These are phyloP conservation scores for Pleurotus giganteus DNA, from an alignment of 768 basidiomycete species.

Conservation along the genomic window DNA sequence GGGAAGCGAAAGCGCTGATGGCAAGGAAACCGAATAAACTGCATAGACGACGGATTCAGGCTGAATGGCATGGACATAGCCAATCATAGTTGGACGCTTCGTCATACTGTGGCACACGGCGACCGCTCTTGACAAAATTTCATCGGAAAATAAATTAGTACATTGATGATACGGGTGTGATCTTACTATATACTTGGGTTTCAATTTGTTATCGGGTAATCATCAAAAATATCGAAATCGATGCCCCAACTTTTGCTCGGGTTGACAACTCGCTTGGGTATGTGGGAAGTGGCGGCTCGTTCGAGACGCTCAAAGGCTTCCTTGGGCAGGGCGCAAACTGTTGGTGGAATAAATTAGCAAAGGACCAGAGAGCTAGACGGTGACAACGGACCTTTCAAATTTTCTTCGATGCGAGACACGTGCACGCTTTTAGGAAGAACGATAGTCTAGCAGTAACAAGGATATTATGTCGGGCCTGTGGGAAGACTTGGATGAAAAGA, in stretches of 20 bases:
- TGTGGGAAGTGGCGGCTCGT: constrained; percentile 49
- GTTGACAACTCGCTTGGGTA: constrained; percentile 53
- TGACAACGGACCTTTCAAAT: constrained; percentile 50
- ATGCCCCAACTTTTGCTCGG: constrained; percentile 63
- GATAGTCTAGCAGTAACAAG: constrained; percentile 44
- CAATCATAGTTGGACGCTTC: no score
- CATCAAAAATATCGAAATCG: constrained; percentile 59
- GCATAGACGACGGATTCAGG: no score
- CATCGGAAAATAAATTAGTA: background rate
- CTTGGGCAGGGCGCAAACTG: constrained; percentile 37
- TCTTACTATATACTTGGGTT: no score
- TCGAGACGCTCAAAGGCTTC: constrained; percentile 45
- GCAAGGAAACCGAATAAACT: no score
- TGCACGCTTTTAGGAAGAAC: constrained; percentile 80
- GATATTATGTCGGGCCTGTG: background rate
- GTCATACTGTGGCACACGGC: no score
- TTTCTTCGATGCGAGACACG: constrained; percentile 64
- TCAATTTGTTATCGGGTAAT: background rate
- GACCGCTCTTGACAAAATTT: no score
- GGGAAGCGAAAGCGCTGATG: no score
- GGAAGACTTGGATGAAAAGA: no score
- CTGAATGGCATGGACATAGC: no score
- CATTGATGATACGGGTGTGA: background rate
- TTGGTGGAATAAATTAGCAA: constrained; percentile 24
- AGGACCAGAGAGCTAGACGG: constrained; percentile 1